phyloP scores from a whole-genome alignment of 352 stramenopile genomes.

The Phytopythium litorale region DNA sequence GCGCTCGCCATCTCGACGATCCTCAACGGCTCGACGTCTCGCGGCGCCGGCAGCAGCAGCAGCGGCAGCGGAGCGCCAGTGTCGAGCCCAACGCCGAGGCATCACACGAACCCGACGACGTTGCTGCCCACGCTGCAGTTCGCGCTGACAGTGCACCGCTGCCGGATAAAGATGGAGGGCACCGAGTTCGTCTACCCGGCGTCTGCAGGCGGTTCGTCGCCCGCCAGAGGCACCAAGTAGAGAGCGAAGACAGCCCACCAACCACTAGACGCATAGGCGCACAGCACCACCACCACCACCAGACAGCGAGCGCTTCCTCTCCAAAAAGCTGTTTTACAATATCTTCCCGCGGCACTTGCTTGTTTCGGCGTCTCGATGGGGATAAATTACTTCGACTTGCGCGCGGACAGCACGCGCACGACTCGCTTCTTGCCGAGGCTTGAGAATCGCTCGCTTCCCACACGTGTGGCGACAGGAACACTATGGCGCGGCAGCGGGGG shows the following conservation, averaged over 20 bases:
- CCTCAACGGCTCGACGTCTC: constrained; percentile 50
- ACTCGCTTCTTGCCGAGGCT: no score
- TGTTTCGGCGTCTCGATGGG: neutral
- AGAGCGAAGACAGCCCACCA: neutral
- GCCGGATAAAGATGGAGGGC: constrained; percentile 75
- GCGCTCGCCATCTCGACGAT: constrained; percentile 81
- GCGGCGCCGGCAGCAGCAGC: constrained; percentile 8
- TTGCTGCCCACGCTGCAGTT: constrained; percentile 77
- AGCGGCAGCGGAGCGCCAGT: constrained; percentile 5
- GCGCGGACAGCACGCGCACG: neutral
- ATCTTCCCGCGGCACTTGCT: neutral
- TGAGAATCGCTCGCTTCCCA: neutral
- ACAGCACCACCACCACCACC: neutral
- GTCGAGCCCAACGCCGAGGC: constrained; percentile 30
- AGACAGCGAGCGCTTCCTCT: neutral
- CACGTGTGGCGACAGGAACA: neutral
- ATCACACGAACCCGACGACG: constrained; percentile 42
- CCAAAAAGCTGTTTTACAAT: neutral
- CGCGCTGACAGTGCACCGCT: constrained; percentile 73
- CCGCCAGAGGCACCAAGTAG: constrained; percentile 1
- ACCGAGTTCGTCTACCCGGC: constrained; percentile 63
- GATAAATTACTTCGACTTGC: constrained; percentile 31
- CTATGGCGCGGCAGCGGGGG: neutral
- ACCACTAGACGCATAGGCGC: neutral
- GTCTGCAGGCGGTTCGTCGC: neutral